A percentile compares a stretch with the other conserved stretches of the same genome.
Evolutionary conservation across 2,329 filamentous ascomycete genomes (phyloP).

Genomic region (Coleophoma cylindrospora): DNA sequence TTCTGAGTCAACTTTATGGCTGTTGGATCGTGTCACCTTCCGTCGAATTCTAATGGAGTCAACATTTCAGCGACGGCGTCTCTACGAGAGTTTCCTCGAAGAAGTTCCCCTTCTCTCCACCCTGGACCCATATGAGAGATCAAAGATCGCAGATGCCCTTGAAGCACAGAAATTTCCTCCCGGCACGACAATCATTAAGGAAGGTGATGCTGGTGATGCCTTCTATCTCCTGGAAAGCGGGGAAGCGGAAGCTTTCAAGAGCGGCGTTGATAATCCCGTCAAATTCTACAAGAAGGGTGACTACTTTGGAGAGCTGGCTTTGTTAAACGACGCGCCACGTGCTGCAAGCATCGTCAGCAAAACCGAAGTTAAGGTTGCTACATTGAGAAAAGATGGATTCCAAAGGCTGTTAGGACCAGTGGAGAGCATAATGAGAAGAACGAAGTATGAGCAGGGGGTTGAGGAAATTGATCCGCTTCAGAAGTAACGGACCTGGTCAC

Average conservation of each 20-base stretch:
- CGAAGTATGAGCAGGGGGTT: constrained; percentile 55
- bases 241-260: constrained; percentile 81
- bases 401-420: constrained; percentile 89
- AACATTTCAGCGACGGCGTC: constrained; percentile 88
- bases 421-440: constrained; percentile 85
- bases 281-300: constrained; percentile 86
- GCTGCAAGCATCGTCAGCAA: constrained; percentile 82
- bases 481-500: constrained; percentile 12
- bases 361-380: constrained; percentile 89
- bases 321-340: constrained; percentile 89
- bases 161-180: constrained; percentile 82
- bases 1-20: constrained; percentile 78
- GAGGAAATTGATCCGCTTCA: constrained; percentile 65
- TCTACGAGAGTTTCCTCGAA: constrained; percentile 96
- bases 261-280: constrained; percentile 64
- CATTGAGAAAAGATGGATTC: constrained; percentile 89
- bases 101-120: constrained; percentile 82
- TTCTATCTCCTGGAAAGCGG: constrained; percentile 91
- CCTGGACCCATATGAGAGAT: constrained; percentile 86
- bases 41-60: constrained; percentile 97
- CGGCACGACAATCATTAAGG: constrained; percentile 79
- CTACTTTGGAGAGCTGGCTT: constrained; percentile 92
- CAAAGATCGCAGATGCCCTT: constrained; percentile 94
- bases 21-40: constrained; percentile 92
- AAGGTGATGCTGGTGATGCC: constrained; percentile 85